phyloP scores from a whole-genome alignment of 192 early-diverging fungal genomes.

The Coemansia sp. region DNA sequence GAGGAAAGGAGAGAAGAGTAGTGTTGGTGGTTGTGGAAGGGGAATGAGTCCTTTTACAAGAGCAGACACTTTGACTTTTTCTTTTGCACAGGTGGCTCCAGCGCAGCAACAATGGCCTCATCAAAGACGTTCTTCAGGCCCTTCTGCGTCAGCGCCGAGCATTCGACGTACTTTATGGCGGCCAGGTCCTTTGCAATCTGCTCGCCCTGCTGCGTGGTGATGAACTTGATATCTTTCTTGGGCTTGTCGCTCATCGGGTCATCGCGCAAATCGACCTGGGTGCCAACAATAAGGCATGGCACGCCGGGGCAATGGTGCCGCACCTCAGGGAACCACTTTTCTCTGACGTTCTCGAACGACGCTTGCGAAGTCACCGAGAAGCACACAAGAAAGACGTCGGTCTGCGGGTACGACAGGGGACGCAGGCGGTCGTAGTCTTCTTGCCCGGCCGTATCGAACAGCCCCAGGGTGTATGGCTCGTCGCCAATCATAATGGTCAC shows the following conservation, averaged over 20 bases:
- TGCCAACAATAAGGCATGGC: conserved; percentile 53
- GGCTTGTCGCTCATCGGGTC: conserved; percentile 53
- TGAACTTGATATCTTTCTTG: conserved; percentile 19
- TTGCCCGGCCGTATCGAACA: conserved; percentile 97
- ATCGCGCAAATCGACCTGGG: conserved; percentile 50
- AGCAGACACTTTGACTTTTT: conserved; percentile 80
- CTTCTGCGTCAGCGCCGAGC: conserved; percentile 60
- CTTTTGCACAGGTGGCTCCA: conserved; percentile 83
- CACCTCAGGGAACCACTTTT: conserved; percentile 40
- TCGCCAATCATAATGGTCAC: conserved; percentile 99
- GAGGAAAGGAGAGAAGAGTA: not conserved
- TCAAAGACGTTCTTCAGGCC: conserved; percentile 59
- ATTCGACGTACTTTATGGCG: conserved; percentile 76
- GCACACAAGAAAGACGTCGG: conserved; percentile 89
- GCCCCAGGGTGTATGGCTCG: conserved; percentile 89
- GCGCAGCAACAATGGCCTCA: conserved; percentile 95
- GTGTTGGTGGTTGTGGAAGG: not conserved
- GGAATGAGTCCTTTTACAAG: conserved; percentile 56
- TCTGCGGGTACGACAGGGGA: conserved; percentile 85
- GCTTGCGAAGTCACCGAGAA: conserved; percentile 82
- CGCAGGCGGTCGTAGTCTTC: conserved; percentile 96
- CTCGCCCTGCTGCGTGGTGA: conserved; percentile 56
- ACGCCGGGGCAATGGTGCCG: conserved; percentile 17
- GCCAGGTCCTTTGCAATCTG: conserved; percentile 69
- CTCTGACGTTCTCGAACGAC: conserved; percentile 74